Percentiles rank a stretch among this genome's conserved stretches.
phyloP scores from a whole-genome alignment of 2,329 filamentous ascomycete species.

The Diaporthe destruens region DNA sequence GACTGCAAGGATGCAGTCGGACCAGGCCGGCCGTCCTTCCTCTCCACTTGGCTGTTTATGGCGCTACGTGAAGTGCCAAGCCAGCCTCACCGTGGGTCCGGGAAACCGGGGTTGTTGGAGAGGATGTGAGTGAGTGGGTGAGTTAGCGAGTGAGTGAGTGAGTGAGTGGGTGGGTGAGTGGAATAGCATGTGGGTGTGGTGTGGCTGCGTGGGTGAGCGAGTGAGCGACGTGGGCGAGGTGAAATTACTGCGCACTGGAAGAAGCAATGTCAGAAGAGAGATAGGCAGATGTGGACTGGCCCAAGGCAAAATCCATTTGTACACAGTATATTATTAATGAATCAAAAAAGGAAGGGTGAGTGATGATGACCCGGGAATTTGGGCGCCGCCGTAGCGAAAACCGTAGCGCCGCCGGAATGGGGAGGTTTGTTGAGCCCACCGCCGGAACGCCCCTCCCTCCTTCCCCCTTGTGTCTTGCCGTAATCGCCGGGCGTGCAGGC shows the following conservation, averaged over 20 bases:
- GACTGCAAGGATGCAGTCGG: constrained; percentile 13
- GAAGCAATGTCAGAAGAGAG: constrained; percentile 16
- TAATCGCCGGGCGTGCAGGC: background rate
- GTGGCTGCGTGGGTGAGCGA: background rate
- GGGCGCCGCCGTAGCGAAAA: too few species aligned
- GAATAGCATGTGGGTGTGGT: background rate
- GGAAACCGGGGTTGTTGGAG: background rate
- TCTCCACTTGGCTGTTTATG: constrained; percentile 12
- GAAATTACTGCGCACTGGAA: background rate
- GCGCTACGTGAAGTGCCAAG: background rate
- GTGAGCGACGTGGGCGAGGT: background rate
- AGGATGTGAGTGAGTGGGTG: background rate
- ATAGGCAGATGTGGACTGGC: constrained; percentile 23
- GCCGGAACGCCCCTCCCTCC: background rate
- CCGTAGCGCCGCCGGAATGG: constrained; percentile 34
- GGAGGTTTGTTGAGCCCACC: constrained; percentile 32
- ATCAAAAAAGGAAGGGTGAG: constrained; percentile 19
- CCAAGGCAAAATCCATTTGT: constrained; percentile 5
- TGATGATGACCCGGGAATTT: constrained; percentile 27
- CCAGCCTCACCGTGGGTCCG: background rate
- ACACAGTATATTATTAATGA: constrained; percentile 38
- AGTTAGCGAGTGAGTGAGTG: background rate
- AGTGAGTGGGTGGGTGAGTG: background rate
- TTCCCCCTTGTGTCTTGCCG: background rate
- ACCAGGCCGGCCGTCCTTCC: background rate